Conservation (phyloP, 768 basidiomycete species). For the Coprinopsis marcescibilis region DNA sequence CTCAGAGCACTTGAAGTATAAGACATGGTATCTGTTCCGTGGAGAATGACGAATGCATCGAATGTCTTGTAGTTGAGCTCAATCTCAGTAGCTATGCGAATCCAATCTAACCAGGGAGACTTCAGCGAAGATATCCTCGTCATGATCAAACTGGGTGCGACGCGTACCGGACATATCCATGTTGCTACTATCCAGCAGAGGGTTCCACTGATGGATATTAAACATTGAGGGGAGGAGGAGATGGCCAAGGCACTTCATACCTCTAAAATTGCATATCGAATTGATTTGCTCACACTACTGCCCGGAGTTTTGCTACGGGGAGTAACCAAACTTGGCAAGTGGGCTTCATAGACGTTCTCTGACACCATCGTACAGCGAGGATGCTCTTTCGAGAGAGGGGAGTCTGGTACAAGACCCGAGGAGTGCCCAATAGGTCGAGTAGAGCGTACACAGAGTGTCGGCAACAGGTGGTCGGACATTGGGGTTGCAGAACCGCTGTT, state of each 20-base stretch:
- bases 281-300: conserved; percentile 58
- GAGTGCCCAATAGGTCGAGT: conserved; percentile 57
- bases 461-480: conserved; percentile 24
- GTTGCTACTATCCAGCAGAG: conserved; percentile 84
- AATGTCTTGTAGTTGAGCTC: conserved; percentile 83
- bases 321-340: conserved; percentile 72
- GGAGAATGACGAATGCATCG: conserved; percentile 87
- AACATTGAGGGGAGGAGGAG: conserved; percentile 8
- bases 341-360: conserved; percentile 65
- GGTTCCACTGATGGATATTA: conserved; percentile 62
- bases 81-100: conserved; percentile 85
- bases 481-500: conserved; percentile 18
- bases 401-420: conserved; percentile 27
- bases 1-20: conserved; percentile 86
- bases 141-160: too few species aligned
- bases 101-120: too few species aligned
- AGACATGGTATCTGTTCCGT: conserved; percentile 90
- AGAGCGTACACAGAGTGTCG: conserved; percentile 58
- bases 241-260: conserved; percentile 31
- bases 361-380: conserved; percentile 45
- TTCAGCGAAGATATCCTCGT: too few species aligned
- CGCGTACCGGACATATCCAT: conserved; percentile 64
- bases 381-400: conserved; percentile 19
- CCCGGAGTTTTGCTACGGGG: conserved; percentile 63
- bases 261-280: conserved; percentile 83